A percentile compares a stretch with the other conserved stretches of the same genome.
Conservation (phyloP, 306 rosid species). For the Herpetospermum pedunculosum region DNA sequence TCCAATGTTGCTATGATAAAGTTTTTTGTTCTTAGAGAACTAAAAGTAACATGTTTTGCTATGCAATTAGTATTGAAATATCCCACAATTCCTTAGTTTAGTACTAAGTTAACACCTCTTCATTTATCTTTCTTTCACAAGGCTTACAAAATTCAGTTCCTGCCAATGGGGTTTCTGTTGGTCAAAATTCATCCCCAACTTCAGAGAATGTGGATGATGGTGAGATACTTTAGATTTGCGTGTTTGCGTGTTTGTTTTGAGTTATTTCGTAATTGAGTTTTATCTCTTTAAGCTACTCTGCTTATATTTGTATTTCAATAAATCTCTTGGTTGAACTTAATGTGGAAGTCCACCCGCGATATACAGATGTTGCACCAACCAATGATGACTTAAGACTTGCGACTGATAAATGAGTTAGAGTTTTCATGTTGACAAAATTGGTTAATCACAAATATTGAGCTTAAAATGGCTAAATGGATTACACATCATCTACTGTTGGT, state of each 20-base stretch:
- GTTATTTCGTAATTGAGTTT: neutral
- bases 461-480: neutral
- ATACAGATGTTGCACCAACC: neutral
- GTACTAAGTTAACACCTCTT: neutral
- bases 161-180: conserved; percentile 32
- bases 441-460: neutral
- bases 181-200: conserved; percentile 37
- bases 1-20: neutral
- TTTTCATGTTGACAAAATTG: neutral
- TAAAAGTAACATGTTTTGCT: neutral
- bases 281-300: neutral
- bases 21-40: neutral
- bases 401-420: neutral
- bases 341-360: neutral
- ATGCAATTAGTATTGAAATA: neutral
- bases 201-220: conserved; percentile 60
- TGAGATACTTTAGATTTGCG: conserved; percentile 24
- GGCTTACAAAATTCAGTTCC: conserved; percentile 8
- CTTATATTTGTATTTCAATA: neutral
- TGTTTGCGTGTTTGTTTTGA: neutral
- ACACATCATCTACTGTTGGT: neutral
- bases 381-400: neutral
- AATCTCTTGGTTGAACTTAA: neutral
- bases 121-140: neutral
- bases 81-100: neutral